Base-by-base conservation (phyloP, 192 early-diverging fungal genomes). In the Blastocladiella britannica region DNA sequence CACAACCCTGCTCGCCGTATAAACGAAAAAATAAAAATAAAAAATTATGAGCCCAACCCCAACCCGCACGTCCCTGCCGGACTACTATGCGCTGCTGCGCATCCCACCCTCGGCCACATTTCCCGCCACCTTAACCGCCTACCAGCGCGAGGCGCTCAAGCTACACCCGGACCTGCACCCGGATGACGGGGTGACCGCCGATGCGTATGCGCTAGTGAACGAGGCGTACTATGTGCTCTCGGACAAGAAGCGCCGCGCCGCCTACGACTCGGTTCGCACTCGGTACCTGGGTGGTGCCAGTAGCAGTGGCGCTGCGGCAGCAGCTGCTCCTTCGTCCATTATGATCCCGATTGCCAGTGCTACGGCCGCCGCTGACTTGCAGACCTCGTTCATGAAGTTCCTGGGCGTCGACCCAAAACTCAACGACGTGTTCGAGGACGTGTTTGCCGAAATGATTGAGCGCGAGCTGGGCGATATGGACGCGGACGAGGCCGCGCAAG, bases 221-320 rank as follows among this genome's bases (percentile, higher is more conserved):
- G 91, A 97, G 67, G 95, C 95, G 8, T 99, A 93, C 65, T 92
- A 95, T 65, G 81, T 89, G 56, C 82, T 99, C 26, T 90, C 89
- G 15, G 93, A 99, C 69, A 55, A 77, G 55, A 72, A 96, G 25
- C 92, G 91, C 72, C 80, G 91, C 54, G 73, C 81, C 55, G 75
- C 87, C 58, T 99, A 99, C 70, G 95, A 99, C 37, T 20, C 15
- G 3, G 37, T 20, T 9, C 37, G 37, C 0, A 2, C n/a, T 9
- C 37, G 37, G n/a, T n/a, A n/a, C n/a, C n/a, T n/a, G n/a, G n/a
- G n/a, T n/a, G n/a, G n/a, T n/a, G n/a, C n/a, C n/a, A n/a, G n/a
- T n/a, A n/a, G n/a, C n/a, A n/a, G n/a, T n/a, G n/a, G n/a, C n/a
- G n/a, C n/a, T n/a, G n/a, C n/a, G n/a, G n/a, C n/a, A n/a, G n/a